Evolutionary conservation across 1,284 basidiomycete species (phyloP), one percentile per base, ranked within the genome.

Genomic region (Sanghuangporus weigelae): DNA sequence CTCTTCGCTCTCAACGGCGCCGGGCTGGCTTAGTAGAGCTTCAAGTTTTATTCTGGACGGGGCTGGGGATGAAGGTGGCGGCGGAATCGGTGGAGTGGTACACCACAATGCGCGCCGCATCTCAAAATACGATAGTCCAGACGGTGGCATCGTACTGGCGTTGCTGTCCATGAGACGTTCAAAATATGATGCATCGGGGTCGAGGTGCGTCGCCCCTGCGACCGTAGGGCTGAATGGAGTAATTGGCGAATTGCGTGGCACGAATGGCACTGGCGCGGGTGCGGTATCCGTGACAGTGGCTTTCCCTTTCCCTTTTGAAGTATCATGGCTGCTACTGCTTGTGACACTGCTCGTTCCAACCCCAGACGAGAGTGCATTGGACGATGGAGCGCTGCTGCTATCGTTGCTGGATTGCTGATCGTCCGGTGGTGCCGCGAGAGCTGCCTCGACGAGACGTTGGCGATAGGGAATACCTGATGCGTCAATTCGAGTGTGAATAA

Each of bases 91-190:
- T 57, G 57, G 60, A 11, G 73, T 65, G 10, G 73, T 74, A 19
- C 84, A 75, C 89, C 89, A 92, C 23, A 86, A 74, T 5, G 77
- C 76, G 64, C 87, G 78, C 42, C 89, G 81, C 0, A 82, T 85
- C 21, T 75, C 73, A 71, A 87, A 92, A 68, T 84, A 77, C 2
- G 77, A 80, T 21, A 84, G 84, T 0, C 89, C 89, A 2, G 87
- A 83, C 57, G 79, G 78, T n/a, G 86, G 86, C 38, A 87, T 73
- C 55, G 71, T 62, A 16, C 76, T 69, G 16, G 72, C 57, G 8
- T 48, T 59, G 53, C 50, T 40, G 4, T 21, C 63, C 55, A 62
- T 58, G 46, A 62, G 63, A 1, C 11, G 23, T 16, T 50, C 54
- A 55, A 62, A 62, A 19, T 62, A 49, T 36, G 57, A 65, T 6